Conservation (phyloP, 2,329 filamentous ascomycete species). For the Colletotrichum eleusines region DNA sequence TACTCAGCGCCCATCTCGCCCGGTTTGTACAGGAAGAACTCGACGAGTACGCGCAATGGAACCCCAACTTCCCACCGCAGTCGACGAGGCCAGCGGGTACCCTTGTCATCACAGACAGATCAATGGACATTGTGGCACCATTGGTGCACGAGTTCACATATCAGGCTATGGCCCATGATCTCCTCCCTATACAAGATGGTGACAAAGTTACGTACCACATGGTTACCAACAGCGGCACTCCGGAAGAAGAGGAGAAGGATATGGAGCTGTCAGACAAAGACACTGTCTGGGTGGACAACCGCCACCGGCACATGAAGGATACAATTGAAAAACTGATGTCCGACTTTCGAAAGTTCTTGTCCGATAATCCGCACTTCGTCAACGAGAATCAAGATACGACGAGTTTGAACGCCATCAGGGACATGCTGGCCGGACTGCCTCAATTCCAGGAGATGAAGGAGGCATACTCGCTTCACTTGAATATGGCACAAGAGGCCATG, state of each 20-base stretch:
- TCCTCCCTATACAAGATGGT: conserved; percentile 87
- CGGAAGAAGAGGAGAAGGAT: conserved; percentile 83
- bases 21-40: conserved; percentile 92
- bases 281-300: conserved; percentile 93
- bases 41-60: conserved; percentile 87
- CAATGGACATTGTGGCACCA: conserved; percentile 91
- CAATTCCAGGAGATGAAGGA: conserved; percentile 98
- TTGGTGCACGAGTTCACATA: conserved; percentile 97
- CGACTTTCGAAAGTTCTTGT: conserved; percentile 92
- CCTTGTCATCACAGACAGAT: conserved; percentile 88
- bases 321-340: conserved; percentile 93
- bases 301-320: conserved; percentile 97
- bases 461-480: conserved; percentile 92
- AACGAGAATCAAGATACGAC: conserved; percentile 77
- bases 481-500: conserved; percentile 98
- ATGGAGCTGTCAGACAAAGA: conserved; percentile 93
- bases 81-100: conserved; percentile 82
- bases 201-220: conserved; percentile 91
- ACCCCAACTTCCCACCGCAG: conserved; percentile 86
- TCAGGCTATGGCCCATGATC: conserved; percentile 96
- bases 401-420: conserved; percentile 90
- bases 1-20: conserved; percentile 88
- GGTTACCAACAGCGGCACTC: conserved; percentile 78
- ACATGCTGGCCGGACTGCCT: conserved; percentile 94
- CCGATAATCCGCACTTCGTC: conserved; percentile 92